phyloP scores from a whole-genome alignment of 768 basidiomycete species.

The Cystobasidium tubakii region DNA sequence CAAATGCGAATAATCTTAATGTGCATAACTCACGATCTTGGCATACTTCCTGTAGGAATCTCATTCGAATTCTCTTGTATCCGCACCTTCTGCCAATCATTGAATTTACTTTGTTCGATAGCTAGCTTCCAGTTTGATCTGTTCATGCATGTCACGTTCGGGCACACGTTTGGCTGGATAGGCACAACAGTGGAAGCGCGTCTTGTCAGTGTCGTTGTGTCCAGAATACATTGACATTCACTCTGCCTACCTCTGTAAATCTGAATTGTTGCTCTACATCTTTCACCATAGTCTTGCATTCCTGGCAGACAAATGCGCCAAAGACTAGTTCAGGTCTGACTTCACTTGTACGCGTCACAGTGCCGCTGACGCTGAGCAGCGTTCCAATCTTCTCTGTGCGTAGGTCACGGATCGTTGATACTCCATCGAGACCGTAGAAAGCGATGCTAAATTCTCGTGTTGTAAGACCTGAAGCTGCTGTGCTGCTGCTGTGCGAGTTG shows the following conservation, averaged over 20 bases:
- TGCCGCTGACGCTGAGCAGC: conserved; percentile 89
- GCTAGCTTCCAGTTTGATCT: conserved; percentile 84
- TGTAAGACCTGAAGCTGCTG: conserved; percentile 72
- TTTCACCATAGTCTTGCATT: conserved; percentile 74
- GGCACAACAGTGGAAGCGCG: neutral
- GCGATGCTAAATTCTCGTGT: conserved; percentile 91
- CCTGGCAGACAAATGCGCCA: conserved; percentile 87
- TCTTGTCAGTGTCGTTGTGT: neutral
- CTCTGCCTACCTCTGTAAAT: conserved; percentile 73
- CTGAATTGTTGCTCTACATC: conserved; percentile 99
- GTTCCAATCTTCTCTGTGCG: conserved; percentile 90
- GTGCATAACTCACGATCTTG: conserved; percentile 56
- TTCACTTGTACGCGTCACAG: conserved; percentile 94
- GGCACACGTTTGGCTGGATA: conserved; percentile 80
- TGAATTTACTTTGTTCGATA: conserved; percentile 91
- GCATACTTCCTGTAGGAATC: conserved; percentile 98
- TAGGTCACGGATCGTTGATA: conserved; percentile 88
- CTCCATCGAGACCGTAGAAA: conserved; percentile 70
- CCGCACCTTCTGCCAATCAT: conserved; percentile 98
- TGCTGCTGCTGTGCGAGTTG: conserved; percentile 67
- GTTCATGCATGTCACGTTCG: conserved; percentile 89
- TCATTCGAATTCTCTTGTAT: conserved; percentile 99
- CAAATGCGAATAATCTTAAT: neutral
- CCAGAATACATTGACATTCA: neutral
- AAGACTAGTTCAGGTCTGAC: conserved; percentile 89